phyloP scores from a whole-genome alignment of 1,284 basidiomycete species.

The Meira miltonrushii region DNA sequence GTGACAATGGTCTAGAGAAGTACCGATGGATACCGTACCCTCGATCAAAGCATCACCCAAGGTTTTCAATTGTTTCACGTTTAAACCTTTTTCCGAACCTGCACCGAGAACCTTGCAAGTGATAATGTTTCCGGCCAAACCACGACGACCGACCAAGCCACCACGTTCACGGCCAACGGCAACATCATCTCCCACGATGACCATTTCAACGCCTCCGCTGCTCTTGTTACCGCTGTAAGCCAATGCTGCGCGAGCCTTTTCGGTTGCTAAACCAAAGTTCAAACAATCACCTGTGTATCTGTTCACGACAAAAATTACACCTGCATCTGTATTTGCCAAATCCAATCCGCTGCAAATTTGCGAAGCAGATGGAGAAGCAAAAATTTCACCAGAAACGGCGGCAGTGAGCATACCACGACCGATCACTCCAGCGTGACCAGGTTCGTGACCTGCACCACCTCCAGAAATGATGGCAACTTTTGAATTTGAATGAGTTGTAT shows the following conservation, averaged over 20 bases:
- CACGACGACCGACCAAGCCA: conserved; percentile 56
- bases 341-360: conserved; percentile 56
- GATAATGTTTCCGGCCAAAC: conserved; percentile 55
- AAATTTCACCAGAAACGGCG: conserved; percentile 57
- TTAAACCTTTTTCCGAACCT: conserved; percentile 39
- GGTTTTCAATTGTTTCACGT: conserved; percentile 40
- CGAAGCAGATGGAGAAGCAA: conserved; percentile 57
- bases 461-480: conserved; percentile 56
- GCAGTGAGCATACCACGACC: conserved; percentile 55
- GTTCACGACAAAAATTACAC: conserved; percentile 54
- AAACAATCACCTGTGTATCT: conserved; percentile 56
- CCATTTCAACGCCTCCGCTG: conserved; percentile 55
- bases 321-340: conserved; percentile 54
- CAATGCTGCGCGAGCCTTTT: conserved; percentile 47
- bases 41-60: conserved; percentile 61
- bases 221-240: conserved; percentile 44
- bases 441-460: conserved; percentile 57
- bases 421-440: conserved; percentile 52
- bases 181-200: conserved; percentile 57
- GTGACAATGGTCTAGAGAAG: conserved; percentile 61
- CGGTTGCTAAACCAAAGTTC: conserved; percentile 55
- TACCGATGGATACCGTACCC: conserved; percentile 59
- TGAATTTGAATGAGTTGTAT: conserved; percentile 46
- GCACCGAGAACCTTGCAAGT: conserved; percentile 51
- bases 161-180: conserved; percentile 55